phyloP scores from a whole-genome alignment of 371 early-diverging fungal species.

The Apophysomyces elegans region DNA sequence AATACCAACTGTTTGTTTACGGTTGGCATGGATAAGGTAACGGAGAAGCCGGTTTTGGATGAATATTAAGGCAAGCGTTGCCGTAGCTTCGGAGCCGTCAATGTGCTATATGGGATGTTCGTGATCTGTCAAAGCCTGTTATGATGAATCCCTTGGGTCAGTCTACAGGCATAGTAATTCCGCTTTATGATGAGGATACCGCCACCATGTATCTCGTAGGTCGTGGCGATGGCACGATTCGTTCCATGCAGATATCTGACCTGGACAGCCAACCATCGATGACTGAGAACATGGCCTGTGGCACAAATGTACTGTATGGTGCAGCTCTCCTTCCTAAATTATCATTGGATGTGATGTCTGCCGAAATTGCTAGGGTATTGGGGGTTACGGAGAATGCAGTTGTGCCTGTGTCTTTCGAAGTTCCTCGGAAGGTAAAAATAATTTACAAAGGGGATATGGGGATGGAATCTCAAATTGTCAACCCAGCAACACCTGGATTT shows the following conservation, averaged over 20 bases:
- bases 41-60: background rate
- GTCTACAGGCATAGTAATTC: constrained; percentile 66
- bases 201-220: constrained; percentile 69
- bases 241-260: constrained; percentile 64
- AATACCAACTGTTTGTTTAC: constrained; percentile 63
- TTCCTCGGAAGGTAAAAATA: constrained; percentile 65
- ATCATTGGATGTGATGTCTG: constrained; percentile 74
- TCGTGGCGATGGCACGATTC: constrained; percentile 71
- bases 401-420: constrained; percentile 66
- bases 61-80: background rate
- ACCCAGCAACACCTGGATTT: constrained; percentile 73
- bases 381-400: constrained; percentile 58
- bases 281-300: constrained; percentile 54
- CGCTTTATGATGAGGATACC: constrained; percentile 82
- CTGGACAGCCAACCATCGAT: constrained; percentile 42
- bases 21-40: constrained; percentile 69
- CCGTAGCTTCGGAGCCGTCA: constrained; percentile 63
- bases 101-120: constrained; percentile 73
- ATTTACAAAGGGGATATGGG: background rate
- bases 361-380: constrained; percentile 74
- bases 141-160: constrained; percentile 58
- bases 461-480: background rate
- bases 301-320: constrained; percentile 50
- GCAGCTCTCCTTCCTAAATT: constrained; percentile 74
- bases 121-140: constrained; percentile 61